Conservation (phyloP, 345 rosid species). For the Erysimum cheiranthoides region DNA sequence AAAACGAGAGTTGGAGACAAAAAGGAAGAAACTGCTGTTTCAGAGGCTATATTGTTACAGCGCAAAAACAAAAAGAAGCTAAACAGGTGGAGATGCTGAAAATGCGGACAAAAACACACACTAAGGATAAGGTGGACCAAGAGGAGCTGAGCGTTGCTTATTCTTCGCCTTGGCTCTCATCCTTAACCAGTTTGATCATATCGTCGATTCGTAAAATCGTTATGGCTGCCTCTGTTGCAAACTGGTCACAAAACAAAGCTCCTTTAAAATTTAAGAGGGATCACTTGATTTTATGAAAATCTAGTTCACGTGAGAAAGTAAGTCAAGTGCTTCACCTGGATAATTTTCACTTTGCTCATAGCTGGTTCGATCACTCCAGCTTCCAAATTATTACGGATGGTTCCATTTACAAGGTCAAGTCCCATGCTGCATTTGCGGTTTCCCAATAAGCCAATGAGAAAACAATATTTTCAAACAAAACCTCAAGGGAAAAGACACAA, state of each 20-base stretch:
- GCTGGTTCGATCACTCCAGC: constrained; percentile 99
- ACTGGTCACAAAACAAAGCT: constrained; percentile 49
- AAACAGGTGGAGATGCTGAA: constrained; percentile 10
- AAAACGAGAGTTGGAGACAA: background rate
- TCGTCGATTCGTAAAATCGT: constrained; percentile 96
- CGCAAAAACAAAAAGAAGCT: constrained; percentile 17
- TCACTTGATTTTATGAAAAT: background rate
- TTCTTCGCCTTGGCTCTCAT: constrained; percentile 76
- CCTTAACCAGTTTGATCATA: constrained; percentile 95
- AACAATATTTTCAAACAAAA: constrained; percentile 1
- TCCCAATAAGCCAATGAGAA: constrained; percentile 11
- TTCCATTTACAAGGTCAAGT: constrained; percentile 82
- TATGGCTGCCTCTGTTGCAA: constrained; percentile 98
- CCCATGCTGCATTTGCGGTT: constrained; percentile 77
- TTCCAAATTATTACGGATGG: constrained; percentile 87
- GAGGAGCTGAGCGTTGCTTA: background rate
- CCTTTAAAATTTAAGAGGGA: constrained; percentile 20
- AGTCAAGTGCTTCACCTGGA: constrained; percentile 65
- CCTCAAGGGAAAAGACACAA: constrained; percentile 1
- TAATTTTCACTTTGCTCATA: constrained; percentile 99
- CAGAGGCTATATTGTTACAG: constrained; percentile 25
- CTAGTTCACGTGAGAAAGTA: background rate
- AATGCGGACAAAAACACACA: constrained; percentile 32
- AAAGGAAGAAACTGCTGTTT: constrained; percentile 22
- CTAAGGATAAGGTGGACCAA: constrained; percentile 21